A percentile compares a stretch with the other conserved stretches of the same genome.
phyloP scores from a whole-genome alignment of 345 rosid species.

The Moringa oleifera region DNA sequence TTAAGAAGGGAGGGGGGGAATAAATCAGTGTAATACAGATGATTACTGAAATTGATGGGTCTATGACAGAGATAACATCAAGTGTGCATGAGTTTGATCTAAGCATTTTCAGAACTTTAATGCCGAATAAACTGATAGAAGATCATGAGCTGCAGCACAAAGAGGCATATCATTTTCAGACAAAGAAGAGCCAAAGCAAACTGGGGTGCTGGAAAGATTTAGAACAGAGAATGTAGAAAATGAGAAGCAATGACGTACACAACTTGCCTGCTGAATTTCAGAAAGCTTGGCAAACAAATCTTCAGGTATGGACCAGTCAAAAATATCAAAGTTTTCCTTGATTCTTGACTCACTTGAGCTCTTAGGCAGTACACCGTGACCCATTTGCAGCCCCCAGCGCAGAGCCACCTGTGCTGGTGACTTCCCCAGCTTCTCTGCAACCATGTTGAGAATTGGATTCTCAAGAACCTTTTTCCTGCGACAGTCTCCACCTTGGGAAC shows the following conservation, averaged over 20 bases:
- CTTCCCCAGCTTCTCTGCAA: constrained; percentile 33
- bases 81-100: too few species aligned
- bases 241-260: not conserved
- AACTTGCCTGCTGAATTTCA: constrained; percentile 42
- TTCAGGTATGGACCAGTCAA: constrained; percentile 23
- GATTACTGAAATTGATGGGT: too few species aligned
- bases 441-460: constrained; percentile 26
- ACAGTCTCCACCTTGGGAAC: constrained; percentile 19
- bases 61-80: too few species aligned
- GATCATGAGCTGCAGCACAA: too few species aligned
- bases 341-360: constrained; percentile 35
- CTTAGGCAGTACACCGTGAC: constrained; percentile 44
- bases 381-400: constrained; percentile 48
- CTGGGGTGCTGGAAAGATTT: too few species aligned
- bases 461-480: constrained; percentile 24
- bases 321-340: constrained; percentile 33
- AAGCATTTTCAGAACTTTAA: too few species aligned
- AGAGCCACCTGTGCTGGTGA: constrained; percentile 46
- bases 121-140: too few species aligned
- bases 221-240: too few species aligned
- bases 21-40: too few species aligned
- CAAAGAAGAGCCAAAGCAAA: too few species aligned
- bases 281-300: constrained; percentile 26
- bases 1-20: too few species aligned
- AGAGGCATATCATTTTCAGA: too few species aligned